phyloP scores from a whole-genome alignment of 768 basidiomycete genomes.

The Amanita inopinata region DNA sequence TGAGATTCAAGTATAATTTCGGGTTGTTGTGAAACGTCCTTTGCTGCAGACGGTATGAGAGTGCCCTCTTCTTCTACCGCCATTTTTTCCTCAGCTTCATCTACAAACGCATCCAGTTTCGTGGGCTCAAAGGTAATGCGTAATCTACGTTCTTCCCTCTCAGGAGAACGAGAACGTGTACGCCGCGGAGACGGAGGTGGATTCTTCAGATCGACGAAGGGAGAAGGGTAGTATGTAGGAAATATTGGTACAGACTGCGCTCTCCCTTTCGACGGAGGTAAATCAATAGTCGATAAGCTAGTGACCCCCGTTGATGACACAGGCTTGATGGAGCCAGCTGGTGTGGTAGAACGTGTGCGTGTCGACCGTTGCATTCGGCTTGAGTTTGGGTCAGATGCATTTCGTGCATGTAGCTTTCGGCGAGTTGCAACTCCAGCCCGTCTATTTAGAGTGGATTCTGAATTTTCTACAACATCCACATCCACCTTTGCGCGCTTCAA shows the following conservation, averaged over 20 bases:
- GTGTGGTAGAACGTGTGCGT: slow-evolving; percentile 19
- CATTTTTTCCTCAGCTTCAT: slow-evolving; percentile 15
- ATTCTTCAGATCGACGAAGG: slow-evolving; percentile 34
- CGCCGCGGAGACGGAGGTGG: slow-evolving; percentile 32
- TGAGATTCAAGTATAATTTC: slow-evolving; percentile 10
- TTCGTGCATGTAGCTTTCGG: slow-evolving; percentile 20
- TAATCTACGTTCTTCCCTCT: slow-evolving; percentile 29
- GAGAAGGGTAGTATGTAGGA: slow-evolving; percentile 18
- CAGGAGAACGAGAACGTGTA: slow-evolving; percentile 31
- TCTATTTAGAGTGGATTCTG: slow-evolving; percentile 12
- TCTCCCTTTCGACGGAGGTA: slow-evolving; percentile 21
- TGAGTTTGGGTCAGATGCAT: slow-evolving; percentile 25
- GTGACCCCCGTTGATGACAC: slow-evolving; percentile 12
- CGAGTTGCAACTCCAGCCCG: slow-evolving; percentile 6
- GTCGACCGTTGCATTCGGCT: slow-evolving; percentile 13
- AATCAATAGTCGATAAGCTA: slow-evolving; percentile 12
- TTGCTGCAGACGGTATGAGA: not conserved
- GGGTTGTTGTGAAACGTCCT: slow-evolving; percentile 13
- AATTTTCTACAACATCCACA: slow-evolving; percentile 7
- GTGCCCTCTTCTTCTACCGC: slow-evolving; percentile 20
- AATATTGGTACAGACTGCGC: slow-evolving; percentile 40
- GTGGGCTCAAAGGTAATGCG: slow-evolving; percentile 19
- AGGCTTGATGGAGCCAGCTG: slow-evolving; percentile 16
- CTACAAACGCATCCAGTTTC: slow-evolving; percentile 11
- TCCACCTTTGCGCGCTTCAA: slow-evolving; percentile 29